Evolutionary conservation across 2,329 filamentous ascomycete genomes (phyloP).

Genomic region (Fusarium pseudonygamai): DNA sequence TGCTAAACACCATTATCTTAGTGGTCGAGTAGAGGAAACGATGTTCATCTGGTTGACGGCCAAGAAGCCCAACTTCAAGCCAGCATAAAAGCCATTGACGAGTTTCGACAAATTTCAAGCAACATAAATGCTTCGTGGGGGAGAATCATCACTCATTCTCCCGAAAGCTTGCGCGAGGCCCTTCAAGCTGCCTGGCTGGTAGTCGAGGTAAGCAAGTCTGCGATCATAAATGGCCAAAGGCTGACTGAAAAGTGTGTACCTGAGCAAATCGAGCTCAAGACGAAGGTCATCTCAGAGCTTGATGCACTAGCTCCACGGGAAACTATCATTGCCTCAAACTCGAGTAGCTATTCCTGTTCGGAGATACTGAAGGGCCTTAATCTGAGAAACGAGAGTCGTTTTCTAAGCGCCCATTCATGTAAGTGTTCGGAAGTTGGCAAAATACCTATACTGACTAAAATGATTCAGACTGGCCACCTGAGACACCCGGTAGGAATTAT

Average conservation of each 20-base stretch:
- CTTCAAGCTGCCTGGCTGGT: constrained; percentile 42
- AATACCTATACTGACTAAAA: neutral
- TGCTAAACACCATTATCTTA: constrained; percentile 1
- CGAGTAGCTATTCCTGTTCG: constrained; percentile 55
- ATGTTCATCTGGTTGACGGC: constrained; percentile 44
- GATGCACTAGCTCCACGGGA: constrained; percentile 49
- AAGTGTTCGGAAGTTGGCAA: constrained; percentile 18
- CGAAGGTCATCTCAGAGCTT: constrained; percentile 50
- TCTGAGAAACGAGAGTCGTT: constrained; percentile 46
- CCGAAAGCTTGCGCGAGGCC: constrained; percentile 27
- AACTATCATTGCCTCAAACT: constrained; percentile 57
- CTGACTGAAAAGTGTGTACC: constrained; percentile 52
- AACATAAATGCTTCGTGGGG: constrained; percentile 24
- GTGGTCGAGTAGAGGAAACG: constrained; percentile 46
- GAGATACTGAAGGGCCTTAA: constrained; percentile 53
- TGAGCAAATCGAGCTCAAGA: constrained; percentile 54
- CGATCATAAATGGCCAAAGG: accelerated
- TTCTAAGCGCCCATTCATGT: constrained; percentile 57
- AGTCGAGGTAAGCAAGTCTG: constrained; percentile 35
- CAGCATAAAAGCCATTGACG: constrained; percentile 41
- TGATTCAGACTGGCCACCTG: constrained; percentile 45
- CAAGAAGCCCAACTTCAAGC: constrained; percentile 41
- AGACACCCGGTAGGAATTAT: constrained; percentile 39
- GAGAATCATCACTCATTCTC: constrained; percentile 33
- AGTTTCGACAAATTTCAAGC: constrained; percentile 25